Evolutionary conservation across 163 green algal species (phyloP), one percentile per base, ranked within the genome.

Genomic region (Chlamydomonas reinhardtii): DNA sequence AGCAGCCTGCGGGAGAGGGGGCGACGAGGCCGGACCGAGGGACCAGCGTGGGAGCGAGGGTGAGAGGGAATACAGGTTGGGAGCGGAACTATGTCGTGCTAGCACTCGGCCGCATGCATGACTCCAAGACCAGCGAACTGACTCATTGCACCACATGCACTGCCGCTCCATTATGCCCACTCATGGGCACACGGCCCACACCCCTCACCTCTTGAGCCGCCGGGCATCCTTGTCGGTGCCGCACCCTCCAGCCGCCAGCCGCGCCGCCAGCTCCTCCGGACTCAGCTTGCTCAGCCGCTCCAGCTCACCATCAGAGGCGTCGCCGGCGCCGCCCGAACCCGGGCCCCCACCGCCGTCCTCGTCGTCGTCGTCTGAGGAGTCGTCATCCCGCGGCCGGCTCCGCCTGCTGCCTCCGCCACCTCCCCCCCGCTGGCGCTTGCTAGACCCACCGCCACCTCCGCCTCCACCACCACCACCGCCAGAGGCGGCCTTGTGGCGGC

Each of bases 1-100:
- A 98, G 88, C 77, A 98, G 83, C 91, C 96, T 95, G 88, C 74
- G 85, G 17, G 31, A 15, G 27, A 35, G 35, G 43, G 27, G 29
- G 62, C 17, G 31, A 69, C 31, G 9, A 4, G 75, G 32, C 1
- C 4, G 35, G 35, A 14, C 61, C 34, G n/a, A n/a, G n/a, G n/a
- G n/a, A n/a, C n/a, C n/a, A n/a, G n/a, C n/a, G n/a, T n/a, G n/a
- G n/a, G n/a, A n/a, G n/a, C n/a, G n/a, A n/a, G n/a, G n/a, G n/a
- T n/a, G n/a, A n/a, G n/a, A n/a, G n/a, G n/a, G n/a, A n/a, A n/a
- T n/a, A n/a, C n/a, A n/a, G n/a, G n/a, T n/a, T n/a, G n/a, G n/a
- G n/a, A n/a, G n/a, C n/a, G n/a, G n/a, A n/a, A n/a, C n/a, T n/a
- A n/a, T n/a, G n/a, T n/a, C n/a, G n/a, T n/a, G n/a, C n/a, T n/a